These are phyloP conservation scores for Aspergillus fischeri DNA, from an alignment of 2,329 filamentous ascomycete species.

Conservation along the genomic window DNA sequence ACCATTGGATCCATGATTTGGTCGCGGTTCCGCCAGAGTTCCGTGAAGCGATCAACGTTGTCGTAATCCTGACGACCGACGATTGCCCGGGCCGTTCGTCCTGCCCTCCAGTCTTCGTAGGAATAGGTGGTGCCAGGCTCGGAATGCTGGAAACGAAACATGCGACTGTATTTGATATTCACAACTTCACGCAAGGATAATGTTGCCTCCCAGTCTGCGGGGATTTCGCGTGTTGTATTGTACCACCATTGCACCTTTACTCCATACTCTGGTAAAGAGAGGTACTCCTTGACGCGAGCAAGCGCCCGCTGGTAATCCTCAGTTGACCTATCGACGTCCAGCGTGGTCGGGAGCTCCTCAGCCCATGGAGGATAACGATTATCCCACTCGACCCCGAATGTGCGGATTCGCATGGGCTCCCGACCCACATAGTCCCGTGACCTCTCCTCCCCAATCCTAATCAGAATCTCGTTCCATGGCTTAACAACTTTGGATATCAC, in stretches of 20 bases:
- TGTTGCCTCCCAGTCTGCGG: slow-evolving; percentile 4
- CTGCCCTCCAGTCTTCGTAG: slow-evolving; percentile 14
- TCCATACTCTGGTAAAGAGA: slow-evolving; percentile 5
- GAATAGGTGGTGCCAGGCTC: slow-evolving; percentile 10
- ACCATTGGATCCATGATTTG: background rate
- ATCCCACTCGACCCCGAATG: slow-evolving; percentile 10
- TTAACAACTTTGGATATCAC: slow-evolving; percentile 3
- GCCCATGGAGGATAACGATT: slow-evolving; percentile 1
- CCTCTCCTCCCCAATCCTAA: background rate
- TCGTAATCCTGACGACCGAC: slow-evolving; percentile 1
- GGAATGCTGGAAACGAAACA: slow-evolving; percentile 10
- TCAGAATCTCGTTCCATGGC: slow-evolving; percentile 6
- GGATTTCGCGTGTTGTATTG: slow-evolving; percentile 1
- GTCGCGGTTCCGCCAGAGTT: background rate
- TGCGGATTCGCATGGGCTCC: slow-evolving; percentile 3
- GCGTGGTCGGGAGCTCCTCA: background rate
- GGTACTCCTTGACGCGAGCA: slow-evolving; percentile 6
- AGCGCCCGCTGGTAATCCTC: background rate
- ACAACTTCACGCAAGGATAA: background rate
- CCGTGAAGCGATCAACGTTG: background rate
- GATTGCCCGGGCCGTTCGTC: slow-evolving; percentile 7
- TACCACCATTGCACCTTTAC: slow-evolving; percentile 4
- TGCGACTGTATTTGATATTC: slow-evolving; percentile 3
- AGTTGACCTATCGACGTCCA: background rate
- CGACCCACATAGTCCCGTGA: background rate